These are phyloP conservation scores for Trichosanthes cucumerina DNA, from an alignment of 306 rosid species.

Conservation along the genomic window DNA sequence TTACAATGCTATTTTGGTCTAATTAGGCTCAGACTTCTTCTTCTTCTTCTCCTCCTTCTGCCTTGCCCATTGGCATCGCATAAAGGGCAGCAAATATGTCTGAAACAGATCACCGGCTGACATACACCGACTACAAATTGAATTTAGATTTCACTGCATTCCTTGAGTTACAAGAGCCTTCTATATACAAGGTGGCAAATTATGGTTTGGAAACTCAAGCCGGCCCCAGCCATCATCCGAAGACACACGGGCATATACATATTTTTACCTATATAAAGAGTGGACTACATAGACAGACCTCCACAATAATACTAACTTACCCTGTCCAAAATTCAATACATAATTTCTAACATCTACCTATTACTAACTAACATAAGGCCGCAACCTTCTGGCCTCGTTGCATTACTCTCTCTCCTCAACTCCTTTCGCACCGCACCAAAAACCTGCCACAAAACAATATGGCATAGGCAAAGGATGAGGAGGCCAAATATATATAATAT, in stretches of 20 bases:
- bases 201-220: slow-evolving; percentile 5
- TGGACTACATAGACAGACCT: not conserved
- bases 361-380: not conserved
- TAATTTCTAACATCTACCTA: slow-evolving; percentile 9
- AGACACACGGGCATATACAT: slow-evolving; percentile 2
- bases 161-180: slow-evolving; percentile 5
- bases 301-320: not conserved
- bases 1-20: no score
- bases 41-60: not conserved
- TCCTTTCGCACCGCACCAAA: slow-evolving; percentile 1
- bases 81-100: not conserved
- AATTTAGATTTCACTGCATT: slow-evolving; percentile 4
- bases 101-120: not conserved
- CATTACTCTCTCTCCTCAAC: not conserved
- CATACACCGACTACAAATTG: not conserved
- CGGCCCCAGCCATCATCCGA: not conserved
- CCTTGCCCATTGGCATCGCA: no score
- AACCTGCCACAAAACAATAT: not conserved
- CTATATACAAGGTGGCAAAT: slow-evolving; percentile 7
- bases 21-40: no score
- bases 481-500: not conserved
- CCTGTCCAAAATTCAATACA: slow-evolving; percentile 11
- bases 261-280: not conserved
- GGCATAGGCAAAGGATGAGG: not conserved
- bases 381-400: slow-evolving; percentile 1